Evolutionary conservation across 2,329 filamentous ascomycete genomes (phyloP), one percentile per base, ranked within the genome.

Genomic region (Xylaria sp.): DNA sequence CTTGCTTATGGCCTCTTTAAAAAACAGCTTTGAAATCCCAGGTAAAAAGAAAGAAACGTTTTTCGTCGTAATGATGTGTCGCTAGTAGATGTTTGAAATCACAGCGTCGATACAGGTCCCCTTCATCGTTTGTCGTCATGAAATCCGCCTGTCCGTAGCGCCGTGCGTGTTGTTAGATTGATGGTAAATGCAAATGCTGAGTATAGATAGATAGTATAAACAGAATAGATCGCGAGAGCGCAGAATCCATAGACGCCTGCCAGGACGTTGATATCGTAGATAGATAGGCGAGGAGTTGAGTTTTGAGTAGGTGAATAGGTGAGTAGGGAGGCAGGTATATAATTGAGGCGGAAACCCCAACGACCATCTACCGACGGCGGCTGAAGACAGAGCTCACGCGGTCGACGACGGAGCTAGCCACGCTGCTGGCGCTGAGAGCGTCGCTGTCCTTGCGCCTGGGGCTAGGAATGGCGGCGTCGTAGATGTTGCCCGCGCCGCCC

Each of bases 401-500:
- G 68, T 78, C 81, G 72, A 79, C 78, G 71, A 85, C 78, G 59
- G 74, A 64, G 69, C 77, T 77, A 54, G 66, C 71, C 1, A 73
- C 69, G 72, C 78, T 81, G 72, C 71, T 72, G n/a, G 71, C 69
- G 74, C 74, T 78, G 4, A 45, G 34, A 42, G 30, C 59, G 53
- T 69, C 63, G 57, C 70, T 69, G 66, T 65, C 48, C 65, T 69
- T 70, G 50, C 70, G 68, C 21, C 9, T 36, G 3, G 61, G 57
- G 54, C 54, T 68, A 34, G 68, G 51, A 14, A 45, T 34, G 50
- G 65, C 66, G 17, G 72, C 67, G 54, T 71, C 74, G 72, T 80
- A 81, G 71, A 83, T 75, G 81, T 91, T 91, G 70, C 88, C 89
- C 24, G 88, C 88, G 62, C 89, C 89, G 69, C 89, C 89, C 54